Evolutionary conservation across 345 rosid species (phyloP), one percentile per base, ranked within the genome.

Genomic region (Psidium guajava): DNA sequence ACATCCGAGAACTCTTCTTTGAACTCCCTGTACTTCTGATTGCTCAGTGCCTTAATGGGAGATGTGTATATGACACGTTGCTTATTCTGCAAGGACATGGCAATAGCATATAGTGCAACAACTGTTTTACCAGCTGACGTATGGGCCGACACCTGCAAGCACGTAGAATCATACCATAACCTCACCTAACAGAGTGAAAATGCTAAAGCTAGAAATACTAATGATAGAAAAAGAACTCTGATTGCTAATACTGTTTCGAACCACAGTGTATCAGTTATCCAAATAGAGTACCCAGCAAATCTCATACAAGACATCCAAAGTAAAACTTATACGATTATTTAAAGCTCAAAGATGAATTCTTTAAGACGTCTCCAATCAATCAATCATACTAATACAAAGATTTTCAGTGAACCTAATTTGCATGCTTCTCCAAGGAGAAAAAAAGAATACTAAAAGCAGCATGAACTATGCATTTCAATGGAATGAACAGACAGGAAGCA

Each of bases 41-140:
- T 97, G 88, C 99, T 97, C 25, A 97, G 93, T 69, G 99, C 99
- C 90, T 97, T 97, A 81, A 97, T 97, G 36, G 99, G 99, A 13
- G 99, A 94, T 54, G 99, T 97, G 85, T 97, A 97, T 55, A 97
- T 92, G 82, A 97, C 99, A 55, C 99, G 89, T 89, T 97, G 99
- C 56, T 94, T 93, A 83, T 95, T 96, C 85, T 36, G 90, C 92
- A 97, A 87, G 58, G 99, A 96, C 98, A 97, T 95, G 50, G 99
- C 99, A 83, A 97, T 96, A 11, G 99, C 99, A 92, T 95, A 97
- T 11, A 92, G 87, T 3, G 99, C 99, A 11, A 97, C 98, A 9
- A 94, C 99, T 47, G 99, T 97, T 93, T 97, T 97, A 24, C 99
- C 99, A 87, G 99, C 99, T 27, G 99, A 96, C 42, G 99, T 97